A percentile compares a stretch with the other conserved stretches of the same genome.
Conservation (phyloP, 768 basidiomycete species). For the Suillus decipiens region DNA sequence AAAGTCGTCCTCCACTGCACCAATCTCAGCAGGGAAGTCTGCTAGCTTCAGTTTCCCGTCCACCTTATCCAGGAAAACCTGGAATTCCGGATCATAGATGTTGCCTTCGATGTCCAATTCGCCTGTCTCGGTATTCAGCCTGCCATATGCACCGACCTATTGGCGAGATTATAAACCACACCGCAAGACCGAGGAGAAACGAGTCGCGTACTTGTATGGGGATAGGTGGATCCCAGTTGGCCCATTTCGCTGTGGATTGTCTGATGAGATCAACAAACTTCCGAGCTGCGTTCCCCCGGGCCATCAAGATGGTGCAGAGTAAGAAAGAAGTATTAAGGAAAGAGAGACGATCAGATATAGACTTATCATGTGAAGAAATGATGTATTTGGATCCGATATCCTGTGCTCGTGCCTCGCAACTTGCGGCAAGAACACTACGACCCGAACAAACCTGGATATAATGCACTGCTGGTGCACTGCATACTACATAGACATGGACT, state of each 20-base stretch:
- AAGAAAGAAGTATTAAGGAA: not conserved
- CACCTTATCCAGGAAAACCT: slow-evolving; percentile 9
- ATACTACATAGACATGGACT: not conserved
- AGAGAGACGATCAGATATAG: not conserved
- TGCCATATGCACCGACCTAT: slow-evolving; percentile 34
- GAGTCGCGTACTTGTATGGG: slow-evolving; percentile 20
- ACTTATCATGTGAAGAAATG: not conserved
- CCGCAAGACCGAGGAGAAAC: not conserved
- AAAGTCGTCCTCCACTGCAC: slow-evolving; percentile 19
- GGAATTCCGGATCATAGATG: slow-evolving; percentile 24
- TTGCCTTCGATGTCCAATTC: slow-evolving; percentile 26
- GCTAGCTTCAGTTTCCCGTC: slow-evolving; percentile 2
- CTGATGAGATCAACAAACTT: slow-evolving; percentile 34
- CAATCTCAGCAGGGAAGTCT: slow-evolving; percentile 7
- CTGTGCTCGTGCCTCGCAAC: not conserved
- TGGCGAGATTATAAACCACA: not conserved
- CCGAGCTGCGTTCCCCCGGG: slow-evolving; percentile 18
- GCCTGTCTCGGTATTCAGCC: slow-evolving; percentile 14
- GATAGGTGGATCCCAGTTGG: slow-evolving; percentile 35
- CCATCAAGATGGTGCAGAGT: not conserved
- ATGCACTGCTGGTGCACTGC: not conserved
- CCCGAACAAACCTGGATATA: not conserved
- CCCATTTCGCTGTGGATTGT: slow-evolving; percentile 29
- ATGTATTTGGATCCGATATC: not conserved
- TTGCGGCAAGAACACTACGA: no score